phyloP scores from a whole-genome alignment of 495 filamentous ascomycete species.

The Aspergillus leporis region DNA sequence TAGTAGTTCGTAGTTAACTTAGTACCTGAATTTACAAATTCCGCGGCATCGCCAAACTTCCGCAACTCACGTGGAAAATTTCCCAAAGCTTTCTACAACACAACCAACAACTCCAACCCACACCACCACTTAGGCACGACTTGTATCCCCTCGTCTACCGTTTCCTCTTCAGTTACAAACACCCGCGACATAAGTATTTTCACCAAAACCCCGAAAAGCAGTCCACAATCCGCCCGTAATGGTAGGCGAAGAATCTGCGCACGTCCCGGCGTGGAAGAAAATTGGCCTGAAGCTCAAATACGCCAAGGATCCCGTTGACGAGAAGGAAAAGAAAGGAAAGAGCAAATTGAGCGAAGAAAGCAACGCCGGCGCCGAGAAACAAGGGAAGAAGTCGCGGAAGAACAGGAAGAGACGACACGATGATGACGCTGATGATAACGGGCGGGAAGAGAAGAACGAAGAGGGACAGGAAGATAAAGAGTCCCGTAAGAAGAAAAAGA shows the following conservation, averaged over 20 bases:
- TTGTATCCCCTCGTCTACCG: neutral
- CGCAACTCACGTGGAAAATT: conserved; percentile 29
- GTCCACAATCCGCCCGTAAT: conserved; percentile 12
- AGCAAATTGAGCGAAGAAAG: conserved; percentile 28
- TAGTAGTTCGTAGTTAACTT: too few relatives aligned
- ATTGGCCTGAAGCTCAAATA: conserved; percentile 74
- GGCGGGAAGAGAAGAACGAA: conserved; percentile 3
- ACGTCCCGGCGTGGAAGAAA: conserved; percentile 75
- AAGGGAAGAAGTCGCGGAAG: conserved; percentile 25
- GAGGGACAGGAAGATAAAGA: conserved; percentile 25
- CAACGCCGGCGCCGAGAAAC: conserved; percentile 13
- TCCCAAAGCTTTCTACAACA: conserved; percentile 7
- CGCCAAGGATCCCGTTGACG: conserved; percentile 46
- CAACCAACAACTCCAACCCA: neutral
- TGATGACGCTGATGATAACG: conserved; percentile 9
- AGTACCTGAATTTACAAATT: neutral
- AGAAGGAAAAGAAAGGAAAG: conserved; percentile 22
- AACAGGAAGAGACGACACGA: conserved; percentile 18
- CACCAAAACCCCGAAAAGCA: neutral
- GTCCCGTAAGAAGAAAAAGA: conserved; percentile 55
- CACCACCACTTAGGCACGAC: neutral
- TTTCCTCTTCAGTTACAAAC: neutral
- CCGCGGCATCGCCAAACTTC: neutral
- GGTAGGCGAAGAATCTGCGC: conserved; percentile 28
- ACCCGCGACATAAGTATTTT: conserved; percentile 5